Base-by-base conservation (phyloP, 495 filamentous ascomycete genomes). In the Hypoxylon intermedium region DNA sequence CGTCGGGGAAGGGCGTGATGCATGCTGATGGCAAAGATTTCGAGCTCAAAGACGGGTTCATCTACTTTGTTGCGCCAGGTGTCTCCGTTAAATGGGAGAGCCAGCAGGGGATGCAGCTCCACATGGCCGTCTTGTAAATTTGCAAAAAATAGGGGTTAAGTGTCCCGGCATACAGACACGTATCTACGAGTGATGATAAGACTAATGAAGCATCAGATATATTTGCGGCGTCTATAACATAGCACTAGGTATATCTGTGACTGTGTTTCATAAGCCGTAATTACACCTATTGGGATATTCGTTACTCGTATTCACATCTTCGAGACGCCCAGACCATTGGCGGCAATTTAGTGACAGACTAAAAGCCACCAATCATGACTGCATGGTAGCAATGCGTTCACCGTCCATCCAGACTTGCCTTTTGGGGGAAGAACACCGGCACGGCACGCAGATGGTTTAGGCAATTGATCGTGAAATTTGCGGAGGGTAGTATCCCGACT, bases 51-150 rank as follows among this genome's bases (percentile, higher is more conserved):
- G 83, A 88, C 70, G 90, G 90, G 0, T 82, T 72, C 60, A 83
- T 91, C 6, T 92, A 78, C 60, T 92, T 89, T 70, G 76, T 91
- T 5, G 88, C 85, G 7, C 80, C 82, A 15, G 86, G 84, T 1
- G 74, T 83, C 46, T 71, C 78, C 54, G 46, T 86, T 30, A 71
- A 78, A 26, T 81, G 82, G 55, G 67, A 71, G 40, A 77, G 80
- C 2, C 68, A 78, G 21, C 67, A 72, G 34, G 84, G 77, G 0
- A 56, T 89, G 75, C 77, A 84, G 45, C 68, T 84, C 16, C 83
- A 85, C 65, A 77, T 79, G 63, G 81, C 85, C 11, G 67, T 74
- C 34, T 58, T 73, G 6, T 67, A 41, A 56, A 47, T 42, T 5
- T 34, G 5, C 12, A 2, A 26, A 26, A 26, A 26, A 4, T 3